These are phyloP conservation scores for Ceratobasidium sp. DNA, from an alignment of 1,284 basidiomycete genomes.

Conservation along the genomic window DNA sequence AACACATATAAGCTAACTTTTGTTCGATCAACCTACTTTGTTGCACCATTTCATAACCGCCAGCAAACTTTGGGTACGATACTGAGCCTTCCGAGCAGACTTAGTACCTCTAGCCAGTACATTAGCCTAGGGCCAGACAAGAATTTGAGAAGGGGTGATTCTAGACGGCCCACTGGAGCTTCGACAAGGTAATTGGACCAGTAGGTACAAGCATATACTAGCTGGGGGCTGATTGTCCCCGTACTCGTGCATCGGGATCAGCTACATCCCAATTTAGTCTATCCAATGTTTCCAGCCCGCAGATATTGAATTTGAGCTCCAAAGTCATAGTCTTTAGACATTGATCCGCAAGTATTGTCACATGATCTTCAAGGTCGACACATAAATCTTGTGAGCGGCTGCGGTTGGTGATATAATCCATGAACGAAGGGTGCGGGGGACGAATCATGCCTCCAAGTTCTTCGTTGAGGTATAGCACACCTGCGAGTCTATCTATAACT, in stretches of 20 bases:
- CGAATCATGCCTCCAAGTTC: background rate
- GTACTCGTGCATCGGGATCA: background rate
- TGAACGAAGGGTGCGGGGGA: slow-evolving; percentile 35
- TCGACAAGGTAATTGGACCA: background rate
- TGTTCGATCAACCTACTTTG: too few species aligned
- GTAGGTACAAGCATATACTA: background rate
- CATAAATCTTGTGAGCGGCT: slow-evolving; percentile 4
- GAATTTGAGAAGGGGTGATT: background rate
- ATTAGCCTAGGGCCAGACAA: too few species aligned
- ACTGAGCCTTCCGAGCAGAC: background rate
- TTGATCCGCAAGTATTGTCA: background rate
- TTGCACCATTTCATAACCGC: background rate
- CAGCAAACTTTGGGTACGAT: background rate
- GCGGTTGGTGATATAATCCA: slow-evolving; percentile 20
- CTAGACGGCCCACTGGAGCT: too few species aligned
- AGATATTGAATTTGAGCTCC: slow-evolving; percentile 21
- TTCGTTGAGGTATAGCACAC: slow-evolving; percentile 14
- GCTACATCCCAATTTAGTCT: background rate
- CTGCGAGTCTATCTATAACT: slow-evolving; percentile 6
- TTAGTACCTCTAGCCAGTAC: slow-evolving; percentile 18
- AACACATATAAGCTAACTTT: too few species aligned
- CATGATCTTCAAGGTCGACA: background rate
- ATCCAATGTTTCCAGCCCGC: slow-evolving; percentile 3
- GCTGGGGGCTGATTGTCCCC: background rate
- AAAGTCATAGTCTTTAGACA: background rate